These are phyloP conservation scores for Sequoia sempervirens DNA, from an alignment of 75 land plant species.

Conservation along the genomic window DNA sequence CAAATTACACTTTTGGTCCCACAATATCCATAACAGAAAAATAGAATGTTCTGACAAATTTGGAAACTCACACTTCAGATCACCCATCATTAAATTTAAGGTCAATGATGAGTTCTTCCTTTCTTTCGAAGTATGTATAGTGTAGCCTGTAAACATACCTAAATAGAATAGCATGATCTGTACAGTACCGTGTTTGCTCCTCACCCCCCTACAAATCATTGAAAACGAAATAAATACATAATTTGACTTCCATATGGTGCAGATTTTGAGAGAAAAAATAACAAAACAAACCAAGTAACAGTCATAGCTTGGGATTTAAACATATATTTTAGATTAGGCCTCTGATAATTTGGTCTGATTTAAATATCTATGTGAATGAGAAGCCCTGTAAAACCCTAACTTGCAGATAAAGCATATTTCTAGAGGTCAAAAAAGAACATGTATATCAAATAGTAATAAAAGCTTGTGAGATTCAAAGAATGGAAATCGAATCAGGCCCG, in stretches of 20 bases:
- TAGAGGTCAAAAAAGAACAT: neutral
- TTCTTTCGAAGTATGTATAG: neutral
- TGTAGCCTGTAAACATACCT: slow-evolving; percentile 33
- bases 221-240: neutral
- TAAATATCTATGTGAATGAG: neutral
- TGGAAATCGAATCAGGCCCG: neutral
- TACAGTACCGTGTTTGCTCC: slow-evolving; percentile 72
- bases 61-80: neutral
- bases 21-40: too few species aligned
- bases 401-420: neutral
- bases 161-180: slow-evolving; percentile 73
- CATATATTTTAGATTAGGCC: neutral
- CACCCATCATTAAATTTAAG: neutral
- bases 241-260: neutral
- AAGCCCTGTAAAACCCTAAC: neutral
- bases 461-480: neutral
- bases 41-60: too few species aligned
- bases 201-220: slow-evolving; percentile 66
- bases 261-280: neutral
- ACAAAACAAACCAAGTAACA: too few species aligned
- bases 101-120: neutral
- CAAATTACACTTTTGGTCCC: too few species aligned
- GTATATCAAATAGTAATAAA: neutral
- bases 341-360: neutral
- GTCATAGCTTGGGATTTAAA: neutral